A percentile compares a stretch with the other conserved stretches of the same genome.
Conservation (phyloP, 2,329 filamentous ascomycete species). For the Colletotrichum lini region DNA sequence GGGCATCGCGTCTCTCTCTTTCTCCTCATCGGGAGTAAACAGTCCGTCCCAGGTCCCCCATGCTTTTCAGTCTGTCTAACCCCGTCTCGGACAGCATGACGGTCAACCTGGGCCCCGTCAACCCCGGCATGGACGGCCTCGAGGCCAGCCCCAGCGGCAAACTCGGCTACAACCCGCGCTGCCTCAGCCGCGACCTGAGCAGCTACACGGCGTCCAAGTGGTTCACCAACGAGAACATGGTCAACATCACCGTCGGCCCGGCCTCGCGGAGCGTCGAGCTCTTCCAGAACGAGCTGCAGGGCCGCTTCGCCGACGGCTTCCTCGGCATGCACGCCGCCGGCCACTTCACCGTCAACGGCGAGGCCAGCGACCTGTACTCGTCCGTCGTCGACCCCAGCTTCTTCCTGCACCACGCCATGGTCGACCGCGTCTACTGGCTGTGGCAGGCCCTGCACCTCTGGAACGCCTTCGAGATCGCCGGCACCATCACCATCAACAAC, state of each 20-base stretch:
- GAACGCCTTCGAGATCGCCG: constrained; percentile 41
- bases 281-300: constrained; percentile 56
- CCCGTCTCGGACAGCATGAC: constrained; percentile 51
- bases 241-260: constrained; percentile 49
- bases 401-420: constrained; percentile 48
- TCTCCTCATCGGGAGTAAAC: too few species aligned
- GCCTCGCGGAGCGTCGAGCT: constrained; percentile 48
- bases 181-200: constrained; percentile 59
- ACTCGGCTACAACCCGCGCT: constrained; percentile 61
- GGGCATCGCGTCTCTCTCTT: too few species aligned
- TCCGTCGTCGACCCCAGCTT: constrained; percentile 50
- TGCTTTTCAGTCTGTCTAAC: constrained; percentile 48
- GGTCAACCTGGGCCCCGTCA: constrained; percentile 56
- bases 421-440: constrained; percentile 49
- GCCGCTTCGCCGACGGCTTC: constrained; percentile 43
- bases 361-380: constrained; percentile 51
- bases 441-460: constrained; percentile 48
- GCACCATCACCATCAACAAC: constrained; percentile 45
- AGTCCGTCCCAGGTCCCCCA: too few species aligned
- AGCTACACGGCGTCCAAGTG: constrained; percentile 47
- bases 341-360: constrained; percentile 56
- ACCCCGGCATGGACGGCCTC: constrained; percentile 50
- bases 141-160: constrained; percentile 23
- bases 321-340: constrained; percentile 56
- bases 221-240: constrained; percentile 42